Percentiles rank a stretch among this genome's conserved stretches.
Evolutionary conservation across 768 basidiomycete genomes (phyloP).

Genomic region (Rossbeevera mucosa): DNA sequence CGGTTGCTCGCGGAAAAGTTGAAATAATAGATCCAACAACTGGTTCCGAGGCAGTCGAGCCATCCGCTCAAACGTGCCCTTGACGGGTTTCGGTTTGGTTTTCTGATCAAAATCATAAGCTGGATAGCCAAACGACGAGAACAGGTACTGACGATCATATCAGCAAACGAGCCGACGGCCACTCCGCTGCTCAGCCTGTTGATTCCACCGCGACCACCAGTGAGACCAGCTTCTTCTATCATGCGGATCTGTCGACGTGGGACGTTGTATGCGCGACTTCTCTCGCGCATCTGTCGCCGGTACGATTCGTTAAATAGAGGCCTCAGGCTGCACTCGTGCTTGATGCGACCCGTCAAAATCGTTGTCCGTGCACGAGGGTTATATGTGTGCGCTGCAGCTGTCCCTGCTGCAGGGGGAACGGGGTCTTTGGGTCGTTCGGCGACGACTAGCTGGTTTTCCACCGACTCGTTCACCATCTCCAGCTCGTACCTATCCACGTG

Average conservation of each 20-base stretch:
- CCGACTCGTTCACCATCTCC: background rate
- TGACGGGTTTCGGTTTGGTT: conserved; percentile 61
- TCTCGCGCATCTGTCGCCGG: conserved; percentile 65
- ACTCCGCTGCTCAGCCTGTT: conserved; percentile 78
- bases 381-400: conserved; percentile 19
- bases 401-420: background rate
- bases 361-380: conserved; percentile 69
- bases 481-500: background rate
- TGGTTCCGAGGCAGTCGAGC: conserved; percentile 90
- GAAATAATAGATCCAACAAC: conserved; percentile 78
- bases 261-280: conserved; percentile 62
- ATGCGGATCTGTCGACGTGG: conserved; percentile 61
- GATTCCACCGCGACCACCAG: conserved; percentile 67
- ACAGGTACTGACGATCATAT: conserved; percentile 55
- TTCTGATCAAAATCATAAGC: conserved; percentile 34
- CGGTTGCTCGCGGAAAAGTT: conserved; percentile 69
- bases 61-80: conserved; percentile 80
- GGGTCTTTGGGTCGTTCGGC: background rate
- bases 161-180: conserved; percentile 54
- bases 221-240: conserved; percentile 68
- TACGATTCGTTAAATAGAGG: conserved; percentile 67
- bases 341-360: conserved; percentile 73
- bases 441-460: background rate
- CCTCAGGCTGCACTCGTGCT: conserved; percentile 73
- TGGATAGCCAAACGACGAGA: background rate